Evolutionary conservation across 768 basidiomycete species (phyloP).

Genomic region (Chalciporus chontae): DNA sequence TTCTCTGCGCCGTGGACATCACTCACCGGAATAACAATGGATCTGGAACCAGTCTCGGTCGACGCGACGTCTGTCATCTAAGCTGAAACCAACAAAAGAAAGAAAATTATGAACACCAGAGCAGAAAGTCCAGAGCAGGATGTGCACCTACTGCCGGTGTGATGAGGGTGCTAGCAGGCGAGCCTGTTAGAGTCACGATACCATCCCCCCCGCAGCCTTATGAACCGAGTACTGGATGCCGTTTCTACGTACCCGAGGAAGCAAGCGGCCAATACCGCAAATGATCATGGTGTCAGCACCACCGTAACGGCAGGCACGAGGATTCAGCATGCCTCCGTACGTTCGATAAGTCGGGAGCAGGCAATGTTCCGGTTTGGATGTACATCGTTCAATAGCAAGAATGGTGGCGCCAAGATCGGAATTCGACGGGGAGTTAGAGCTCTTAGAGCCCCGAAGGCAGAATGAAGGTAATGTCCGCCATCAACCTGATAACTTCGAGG

Average conservation of each 20-base stretch:
- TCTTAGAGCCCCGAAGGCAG: too few relatives aligned
- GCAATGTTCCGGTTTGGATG: neutral
- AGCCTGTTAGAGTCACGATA: neutral
- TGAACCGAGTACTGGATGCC: neutral
- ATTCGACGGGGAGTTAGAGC: neutral
- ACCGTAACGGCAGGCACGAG: conserved; percentile 11
- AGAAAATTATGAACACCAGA: neutral
- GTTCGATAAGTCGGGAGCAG: neutral
- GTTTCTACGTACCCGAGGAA: neutral
- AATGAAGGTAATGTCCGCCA: too few relatives aligned
- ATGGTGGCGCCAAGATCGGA: neutral
- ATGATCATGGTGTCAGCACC: neutral
- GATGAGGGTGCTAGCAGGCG: neutral
- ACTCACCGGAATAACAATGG: conserved; percentile 14
- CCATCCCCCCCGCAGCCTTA: neutral
- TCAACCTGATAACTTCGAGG: too few relatives aligned
- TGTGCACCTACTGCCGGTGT: neutral
- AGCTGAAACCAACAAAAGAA: neutral
- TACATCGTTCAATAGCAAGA: neutral
- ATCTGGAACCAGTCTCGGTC: neutral
- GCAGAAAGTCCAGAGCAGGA: neutral
- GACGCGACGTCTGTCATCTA: neutral
- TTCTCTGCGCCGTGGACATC: neutral
- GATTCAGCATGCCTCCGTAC: conserved; percentile 8
- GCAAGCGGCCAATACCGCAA: neutral